Evolutionary conservation across 2,329 filamentous ascomycete genomes (phyloP).

Genomic region (Epichloe scottii): DNA sequence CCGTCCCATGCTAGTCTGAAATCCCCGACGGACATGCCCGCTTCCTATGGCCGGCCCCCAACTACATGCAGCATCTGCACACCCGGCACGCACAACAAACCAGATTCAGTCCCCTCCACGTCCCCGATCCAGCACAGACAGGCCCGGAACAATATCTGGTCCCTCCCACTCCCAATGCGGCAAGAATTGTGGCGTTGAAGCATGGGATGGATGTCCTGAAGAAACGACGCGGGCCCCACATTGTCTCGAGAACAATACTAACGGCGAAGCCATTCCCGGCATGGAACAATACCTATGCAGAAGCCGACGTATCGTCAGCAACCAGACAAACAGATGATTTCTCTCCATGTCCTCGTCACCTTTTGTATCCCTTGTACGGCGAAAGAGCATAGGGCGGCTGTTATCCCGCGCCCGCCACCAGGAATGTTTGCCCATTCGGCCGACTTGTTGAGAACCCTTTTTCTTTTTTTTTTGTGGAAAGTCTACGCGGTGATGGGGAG

Average conservation of each 20-base stretch:
- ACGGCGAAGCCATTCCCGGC: slow-evolving; percentile 16
- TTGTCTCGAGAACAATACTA: slow-evolving; percentile 23
- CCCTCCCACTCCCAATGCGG: too few relatives aligned
- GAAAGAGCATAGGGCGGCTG: too few relatives aligned
- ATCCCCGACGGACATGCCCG: background rate
- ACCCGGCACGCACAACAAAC: too few relatives aligned
- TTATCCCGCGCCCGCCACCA: too few relatives aligned
- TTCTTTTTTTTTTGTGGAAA: background rate
- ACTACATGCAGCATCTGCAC: background rate
- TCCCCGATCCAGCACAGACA: too few relatives aligned
- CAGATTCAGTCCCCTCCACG: too few relatives aligned
- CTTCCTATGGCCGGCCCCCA: background rate
- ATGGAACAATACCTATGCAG: slow-evolving; percentile 18
- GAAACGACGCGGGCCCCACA: background rate
- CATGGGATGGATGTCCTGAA: background rate
- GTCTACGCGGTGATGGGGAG: background rate
- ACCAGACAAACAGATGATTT: background rate
- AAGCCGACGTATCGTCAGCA: background rate
- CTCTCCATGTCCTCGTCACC: background rate
- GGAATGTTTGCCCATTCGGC: too few relatives aligned
- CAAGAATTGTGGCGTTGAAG: too few relatives aligned
- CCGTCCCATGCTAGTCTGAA: background rate
- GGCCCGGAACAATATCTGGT: too few relatives aligned
- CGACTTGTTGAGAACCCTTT: background rate
- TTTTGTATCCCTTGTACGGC: background rate